Evolutionary conservation across 345 rosid species (phyloP).

Genomic region (Citrus medica): DNA sequence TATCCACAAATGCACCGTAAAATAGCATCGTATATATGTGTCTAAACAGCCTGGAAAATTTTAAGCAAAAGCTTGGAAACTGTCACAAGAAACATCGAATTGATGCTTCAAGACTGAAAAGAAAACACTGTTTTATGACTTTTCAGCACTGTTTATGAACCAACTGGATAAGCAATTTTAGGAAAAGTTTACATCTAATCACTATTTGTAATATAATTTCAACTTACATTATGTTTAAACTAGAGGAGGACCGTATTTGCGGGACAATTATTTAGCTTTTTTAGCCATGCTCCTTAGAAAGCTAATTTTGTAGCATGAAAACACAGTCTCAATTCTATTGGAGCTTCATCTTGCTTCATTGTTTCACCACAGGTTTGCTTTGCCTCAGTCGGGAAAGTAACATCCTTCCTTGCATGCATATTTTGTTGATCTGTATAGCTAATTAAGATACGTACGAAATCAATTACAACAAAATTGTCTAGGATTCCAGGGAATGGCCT

Average conservation of each 20-base stretch:
- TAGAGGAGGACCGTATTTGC: constrained; percentile 1
- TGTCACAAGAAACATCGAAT: not conserved
- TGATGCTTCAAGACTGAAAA: not conserved
- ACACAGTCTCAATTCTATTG: not conserved
- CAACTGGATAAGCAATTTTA: not conserved
- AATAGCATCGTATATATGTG: too few relatives aligned
- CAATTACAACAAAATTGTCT: not conserved
- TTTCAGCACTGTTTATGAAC: not conserved
- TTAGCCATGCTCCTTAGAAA: too few relatives aligned
- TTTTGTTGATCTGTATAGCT: not conserved
- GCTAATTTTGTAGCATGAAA: not conserved
- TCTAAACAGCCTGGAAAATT: too few relatives aligned
- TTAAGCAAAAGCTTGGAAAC: not conserved
- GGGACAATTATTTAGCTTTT: constrained; percentile 1
- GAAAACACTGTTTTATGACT: not conserved
- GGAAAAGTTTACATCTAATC: not conserved
- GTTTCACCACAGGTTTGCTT: not conserved
- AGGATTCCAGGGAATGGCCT: not conserved
- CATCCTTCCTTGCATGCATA: not conserved
- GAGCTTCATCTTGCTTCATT: not conserved
- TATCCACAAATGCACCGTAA: too few relatives aligned
- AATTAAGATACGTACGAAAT: too few relatives aligned
- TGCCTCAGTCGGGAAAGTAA: not conserved
- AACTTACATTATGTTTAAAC: not conserved
- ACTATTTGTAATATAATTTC: constrained; percentile 4